Percentiles rank a stretch among this genome's conserved stretches.
Conservation (phyloP, 2,329 filamentous ascomycete genomes). For the Calonectria pseudoreteaudii region DNA sequence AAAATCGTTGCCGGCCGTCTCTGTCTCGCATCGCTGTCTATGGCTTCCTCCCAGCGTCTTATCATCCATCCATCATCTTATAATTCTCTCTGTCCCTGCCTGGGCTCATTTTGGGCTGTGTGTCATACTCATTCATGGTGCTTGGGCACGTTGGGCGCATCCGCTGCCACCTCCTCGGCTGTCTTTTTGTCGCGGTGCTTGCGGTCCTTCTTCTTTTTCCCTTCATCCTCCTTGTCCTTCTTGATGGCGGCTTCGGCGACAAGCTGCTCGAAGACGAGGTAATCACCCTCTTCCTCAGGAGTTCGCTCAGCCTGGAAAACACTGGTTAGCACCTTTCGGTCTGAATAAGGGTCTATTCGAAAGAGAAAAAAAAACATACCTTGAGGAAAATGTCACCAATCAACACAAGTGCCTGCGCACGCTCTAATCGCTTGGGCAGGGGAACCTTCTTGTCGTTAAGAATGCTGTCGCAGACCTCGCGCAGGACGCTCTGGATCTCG, state of each 20-base stretch:
- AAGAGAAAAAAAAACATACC: conserved; percentile 62
- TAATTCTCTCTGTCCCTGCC: not conserved
- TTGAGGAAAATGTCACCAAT: conserved; percentile 90
- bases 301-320: conserved; percentile 80
- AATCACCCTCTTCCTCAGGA: conserved; percentile 96
- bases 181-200: conserved; percentile 52
- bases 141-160: conserved; percentile 40
- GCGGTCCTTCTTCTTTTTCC: conserved; percentile 69
- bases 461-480: conserved; percentile 93
- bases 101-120: not conserved
- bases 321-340: conserved; percentile 21
- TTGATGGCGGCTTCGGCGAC: conserved; percentile 97
- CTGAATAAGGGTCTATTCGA: not conserved
- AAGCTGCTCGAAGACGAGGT: conserved; percentile 98
- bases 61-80: conserved; percentile 10
- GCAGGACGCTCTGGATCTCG: conserved; percentile 95
- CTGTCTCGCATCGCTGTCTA: conserved; percentile 30
- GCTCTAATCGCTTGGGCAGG: conserved; percentile 86
- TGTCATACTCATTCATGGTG: conserved; percentile 6
- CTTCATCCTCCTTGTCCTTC: conserved; percentile 87
- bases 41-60: conserved; percentile 19
- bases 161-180: conserved; percentile 41
- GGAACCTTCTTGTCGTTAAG: conserved; percentile 83
- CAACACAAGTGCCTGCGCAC: conserved; percentile 89
- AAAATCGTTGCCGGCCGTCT: conserved; percentile 40